Evolutionary conservation across 2,329 filamentous ascomycete genomes (phyloP).

Genomic region (Graphilbum fragrans): DNA sequence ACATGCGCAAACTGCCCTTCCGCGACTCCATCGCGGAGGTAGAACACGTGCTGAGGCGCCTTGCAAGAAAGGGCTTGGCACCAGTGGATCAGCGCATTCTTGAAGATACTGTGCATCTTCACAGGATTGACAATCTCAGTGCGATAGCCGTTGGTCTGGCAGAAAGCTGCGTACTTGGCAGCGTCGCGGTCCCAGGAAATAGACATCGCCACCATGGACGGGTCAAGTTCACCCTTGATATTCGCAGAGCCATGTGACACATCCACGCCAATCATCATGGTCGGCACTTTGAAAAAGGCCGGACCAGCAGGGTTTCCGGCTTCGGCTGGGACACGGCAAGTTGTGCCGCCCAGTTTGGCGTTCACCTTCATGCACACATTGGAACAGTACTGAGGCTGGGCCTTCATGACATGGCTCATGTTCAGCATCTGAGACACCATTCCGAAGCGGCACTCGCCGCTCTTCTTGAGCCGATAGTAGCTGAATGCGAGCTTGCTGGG

Average conservation of each 20-base stretch:
- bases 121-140: conserved; percentile 62
- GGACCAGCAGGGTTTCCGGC: conserved; percentile 13
- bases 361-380: conserved; percentile 98
- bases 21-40: conserved; percentile 85
- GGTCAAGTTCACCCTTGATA: conserved; percentile 37
- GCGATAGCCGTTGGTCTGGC: conserved; percentile 72
- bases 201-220: conserved; percentile 81
- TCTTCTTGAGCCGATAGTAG: conserved; percentile 85
- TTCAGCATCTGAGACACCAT: conserved; percentile 77
- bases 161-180: conserved; percentile 65
- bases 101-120: conserved; percentile 57
- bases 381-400: conserved; percentile 72
- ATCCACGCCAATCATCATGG: conserved; percentile 82
- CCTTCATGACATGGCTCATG: conserved; percentile 52
- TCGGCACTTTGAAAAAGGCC: conserved; percentile 38
- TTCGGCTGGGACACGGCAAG: conserved; percentile 32
- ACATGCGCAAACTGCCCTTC: conserved; percentile 78
- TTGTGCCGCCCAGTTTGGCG: conserved; percentile 81
- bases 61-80: conserved; percentile 30
- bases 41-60: conserved; percentile 70
- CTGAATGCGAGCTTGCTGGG: conserved; percentile 55
- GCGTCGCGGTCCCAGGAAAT: conserved; percentile 62
- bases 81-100: conserved; percentile 55
- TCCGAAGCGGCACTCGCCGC: conserved; percentile 73
- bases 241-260: conserved; percentile 68